Conservation (phyloP, 1,284 basidiomycete genomes). For the Athelia sp. region DNA sequence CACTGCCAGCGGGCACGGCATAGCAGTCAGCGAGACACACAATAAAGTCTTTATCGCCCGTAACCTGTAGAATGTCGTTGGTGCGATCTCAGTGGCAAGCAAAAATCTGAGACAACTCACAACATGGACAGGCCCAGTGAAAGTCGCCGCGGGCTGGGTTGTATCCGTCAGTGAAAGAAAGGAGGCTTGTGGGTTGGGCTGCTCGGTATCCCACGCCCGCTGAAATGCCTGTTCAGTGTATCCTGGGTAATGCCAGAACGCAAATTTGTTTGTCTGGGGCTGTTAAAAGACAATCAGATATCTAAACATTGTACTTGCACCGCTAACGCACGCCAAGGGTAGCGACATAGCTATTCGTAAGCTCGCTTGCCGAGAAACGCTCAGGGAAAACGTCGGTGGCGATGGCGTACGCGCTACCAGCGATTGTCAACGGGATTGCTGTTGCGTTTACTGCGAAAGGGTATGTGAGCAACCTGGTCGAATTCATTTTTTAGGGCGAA, state of each 20-base stretch:
- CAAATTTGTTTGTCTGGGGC: not conserved
- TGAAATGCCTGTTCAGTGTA: not conserved
- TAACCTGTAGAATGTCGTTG: too few species aligned
- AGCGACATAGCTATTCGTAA: not conserved
- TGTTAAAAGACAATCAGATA: not conserved
- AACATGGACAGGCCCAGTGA: not conserved
- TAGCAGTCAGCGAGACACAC: slow-evolving; percentile 2
- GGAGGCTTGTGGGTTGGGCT: not conserved
- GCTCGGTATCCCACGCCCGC: not conserved
- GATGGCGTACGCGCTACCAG: not conserved
- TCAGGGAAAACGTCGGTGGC: not conserved
- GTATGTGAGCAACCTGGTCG: not conserved
- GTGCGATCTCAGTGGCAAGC: too few species aligned
- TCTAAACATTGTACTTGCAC: not conserved
- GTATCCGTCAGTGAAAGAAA: not conserved
- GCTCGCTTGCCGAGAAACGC: not conserved
- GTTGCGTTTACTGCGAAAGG: not conserved
- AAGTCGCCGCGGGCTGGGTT: not conserved
- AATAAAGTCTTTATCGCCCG: slow-evolving; percentile 4
- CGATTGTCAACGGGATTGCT: not conserved
- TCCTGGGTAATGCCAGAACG: not conserved
- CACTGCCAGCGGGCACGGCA: slow-evolving; percentile 1
- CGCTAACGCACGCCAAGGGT: not conserved
- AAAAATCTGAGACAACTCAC: too few species aligned
- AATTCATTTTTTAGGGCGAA: not conserved